A percentile compares a stretch with the other conserved stretches of the same genome.
phyloP scores from a whole-genome alignment of 2,329 filamentous ascomycete genomes.

The Trichophyton benhamiae region DNA sequence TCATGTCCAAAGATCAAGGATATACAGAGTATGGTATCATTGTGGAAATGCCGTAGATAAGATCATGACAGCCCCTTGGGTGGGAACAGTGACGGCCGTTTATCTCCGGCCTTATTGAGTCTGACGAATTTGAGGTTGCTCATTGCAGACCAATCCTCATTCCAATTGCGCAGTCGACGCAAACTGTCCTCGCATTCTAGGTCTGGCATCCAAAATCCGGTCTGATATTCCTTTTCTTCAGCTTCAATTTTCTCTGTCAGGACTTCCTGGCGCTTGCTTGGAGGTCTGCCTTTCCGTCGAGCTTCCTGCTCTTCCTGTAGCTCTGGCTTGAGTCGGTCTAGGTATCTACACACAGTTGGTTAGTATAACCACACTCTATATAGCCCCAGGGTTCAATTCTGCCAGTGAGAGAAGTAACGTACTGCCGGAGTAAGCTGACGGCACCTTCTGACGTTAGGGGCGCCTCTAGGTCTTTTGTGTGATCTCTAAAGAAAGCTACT shows the following conservation, averaged over 20 bases:
- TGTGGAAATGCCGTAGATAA: not conserved
- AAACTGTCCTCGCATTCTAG: conserved; percentile 55
- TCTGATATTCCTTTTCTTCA: conserved; percentile 67
- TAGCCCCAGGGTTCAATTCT: not conserved
- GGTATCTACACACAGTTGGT: conserved; percentile 20
- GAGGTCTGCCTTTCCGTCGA: conserved; percentile 65
- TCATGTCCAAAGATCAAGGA: not conserved
- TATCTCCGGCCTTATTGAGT: conserved; percentile 51
- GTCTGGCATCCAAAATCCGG: conserved; percentile 73
- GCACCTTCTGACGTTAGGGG: conserved; percentile 15
- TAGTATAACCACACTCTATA: not conserved
- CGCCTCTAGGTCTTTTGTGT: conserved; percentile 18
- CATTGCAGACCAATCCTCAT: conserved; percentile 71
- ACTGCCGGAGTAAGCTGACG: not conserved
- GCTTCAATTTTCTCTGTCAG: conserved; percentile 57
- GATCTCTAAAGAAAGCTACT: conserved; percentile 59
- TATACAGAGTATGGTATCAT: not conserved
- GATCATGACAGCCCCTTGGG: conserved; percentile 46
- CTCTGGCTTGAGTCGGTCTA: conserved; percentile 26
- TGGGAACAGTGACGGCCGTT: conserved; percentile 64
- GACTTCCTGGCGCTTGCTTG: conserved; percentile 63
- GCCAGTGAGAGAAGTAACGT: not conserved
- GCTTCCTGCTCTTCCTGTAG: conserved; percentile 41
- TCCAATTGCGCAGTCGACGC: conserved; percentile 58
- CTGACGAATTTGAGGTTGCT: conserved; percentile 65